Conservation (phyloP, 2,329 filamentous ascomycete species). For the Claviceps pusilla region DNA sequence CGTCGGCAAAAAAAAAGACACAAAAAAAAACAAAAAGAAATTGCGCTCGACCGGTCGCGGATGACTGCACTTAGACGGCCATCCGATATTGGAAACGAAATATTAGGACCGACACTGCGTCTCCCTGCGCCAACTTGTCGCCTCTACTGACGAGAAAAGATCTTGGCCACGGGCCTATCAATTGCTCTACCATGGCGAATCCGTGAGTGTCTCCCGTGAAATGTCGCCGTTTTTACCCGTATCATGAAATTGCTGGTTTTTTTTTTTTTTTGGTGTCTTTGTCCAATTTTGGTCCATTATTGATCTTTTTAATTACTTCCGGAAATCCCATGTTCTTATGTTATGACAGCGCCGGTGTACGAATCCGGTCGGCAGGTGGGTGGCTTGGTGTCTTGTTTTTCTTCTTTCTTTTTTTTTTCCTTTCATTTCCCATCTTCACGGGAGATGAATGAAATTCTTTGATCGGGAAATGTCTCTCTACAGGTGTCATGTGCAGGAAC, state of each 20-base stretch:
- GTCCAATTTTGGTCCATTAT: too few species aligned
- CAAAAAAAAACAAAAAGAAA: neutral
- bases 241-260: too few species aligned
- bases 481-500: too few species aligned
- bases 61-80: neutral
- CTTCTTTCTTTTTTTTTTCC: neutral
- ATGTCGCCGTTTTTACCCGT: neutral
- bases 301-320: neutral
- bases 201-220: conserved; percentile 6
- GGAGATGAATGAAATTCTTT: too few species aligned
- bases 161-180: neutral
- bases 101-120: neutral
- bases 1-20: neutral
- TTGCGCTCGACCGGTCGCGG: neutral
- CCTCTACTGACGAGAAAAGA: neutral
- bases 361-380: neutral
- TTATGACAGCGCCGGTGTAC: neutral
- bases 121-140: too few species aligned
- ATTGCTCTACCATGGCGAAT: conserved; percentile 9
- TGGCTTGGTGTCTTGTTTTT: neutral
- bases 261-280: neutral
- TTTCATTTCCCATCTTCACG: too few species aligned
- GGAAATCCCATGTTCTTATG: neutral
- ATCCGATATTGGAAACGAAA: neutral
- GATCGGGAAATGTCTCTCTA: too few species aligned